Base-by-base conservation (phyloP, 345 rosid species). In the Pelargonium nanum region DNA sequence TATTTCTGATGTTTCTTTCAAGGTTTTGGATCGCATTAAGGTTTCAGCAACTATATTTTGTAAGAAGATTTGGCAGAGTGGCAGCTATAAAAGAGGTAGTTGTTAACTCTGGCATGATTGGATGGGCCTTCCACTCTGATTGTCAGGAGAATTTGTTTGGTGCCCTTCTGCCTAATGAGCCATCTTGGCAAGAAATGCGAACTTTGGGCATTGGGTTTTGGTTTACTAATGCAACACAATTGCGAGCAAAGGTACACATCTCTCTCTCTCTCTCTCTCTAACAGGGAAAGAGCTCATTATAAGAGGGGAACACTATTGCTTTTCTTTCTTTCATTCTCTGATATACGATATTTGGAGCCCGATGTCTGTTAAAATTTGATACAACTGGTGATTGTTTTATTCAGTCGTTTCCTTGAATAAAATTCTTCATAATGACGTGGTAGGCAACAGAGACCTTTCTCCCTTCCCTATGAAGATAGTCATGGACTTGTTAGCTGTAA, bases 51-150 rank as follows among this genome's bases (percentile, higher is more conserved):
- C 74, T 86, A 55, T 76, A 65, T 54, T 75, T 78, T 67, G 59
- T 71, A 59, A 82, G 76, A 71, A 81, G 74, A 54, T 79, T 63
- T 83, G 88, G 86, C 64, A 79, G 78, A 74, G 64, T 72, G 68
- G 76, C 91, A 54, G 74, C 88, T 62, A 19, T 65, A 63, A 89
- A 81, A 64, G 91, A 86, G 65, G 65, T 88, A 73, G 78, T 64
- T 65, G 72, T 79, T 72, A 89, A 86, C 72, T 74, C 88, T 61
- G 75, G 79, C 73, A 71, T 76, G 72, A 80, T 86, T 66, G 81
- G 72, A 65, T 91, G 96, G 94, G 96, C 94, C 64, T 91, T 84
- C 78, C 98, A 88, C 68, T 91, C 96, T 65, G 98, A 86, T 63
- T 88, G 88, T 72, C 94, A 83, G 73, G 98, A 91, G 76, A 78